Base-by-base conservation (phyloP, 2,329 filamentous ascomycete species). In the Paraphoma sp. region DNA sequence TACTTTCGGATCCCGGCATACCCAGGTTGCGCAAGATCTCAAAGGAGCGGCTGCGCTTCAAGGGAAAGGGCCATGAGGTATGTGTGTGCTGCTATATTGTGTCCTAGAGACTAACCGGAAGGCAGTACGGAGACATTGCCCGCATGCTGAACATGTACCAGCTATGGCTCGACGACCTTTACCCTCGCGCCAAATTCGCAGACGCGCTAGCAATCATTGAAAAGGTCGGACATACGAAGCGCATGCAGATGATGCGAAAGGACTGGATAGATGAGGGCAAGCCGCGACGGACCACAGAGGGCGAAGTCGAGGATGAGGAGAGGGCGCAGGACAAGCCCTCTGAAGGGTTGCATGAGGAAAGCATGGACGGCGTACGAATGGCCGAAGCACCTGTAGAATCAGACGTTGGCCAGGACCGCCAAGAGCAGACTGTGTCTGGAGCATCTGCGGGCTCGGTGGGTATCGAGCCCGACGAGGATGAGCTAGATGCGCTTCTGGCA, bases 161-260 rank as follows among this genome's bases (percentile, higher is more conserved):
- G 74, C 78, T 97, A 53, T 99, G 95, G 95, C 89, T 99, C 1
- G 94, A 99, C 77, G 93, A 97, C 71, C 82, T 99, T 11, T 99
- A 93, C 71, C 95, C 95, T 11, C 93, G 96, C 71, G 95, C 94
- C 5, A 94, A 93, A 70, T 99, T 99, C 70, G 85, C 91, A 46
- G 95, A 99, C 70, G 95, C 91, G 2, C 81, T 98, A 6, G 81
- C 84, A 40, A 97, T 98, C 81, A 91, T 98, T 2, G 95, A 99
- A 76, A 97, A 96, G 78, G 83, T 92, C 0, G 95, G 95, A 1
- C 95, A 97, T 77, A 92, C 89, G 67, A 93, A 91, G 72, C 82
- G 84, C 12, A 84, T 98, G 73, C 86, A 91, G 62, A 84, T 86
- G 31, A 89, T 89, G 78, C 84, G 94, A 57, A 86, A 86, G 73